Conservation (phyloP, 164 flowering plant genomes). For the Vitis cinerea region DNA sequence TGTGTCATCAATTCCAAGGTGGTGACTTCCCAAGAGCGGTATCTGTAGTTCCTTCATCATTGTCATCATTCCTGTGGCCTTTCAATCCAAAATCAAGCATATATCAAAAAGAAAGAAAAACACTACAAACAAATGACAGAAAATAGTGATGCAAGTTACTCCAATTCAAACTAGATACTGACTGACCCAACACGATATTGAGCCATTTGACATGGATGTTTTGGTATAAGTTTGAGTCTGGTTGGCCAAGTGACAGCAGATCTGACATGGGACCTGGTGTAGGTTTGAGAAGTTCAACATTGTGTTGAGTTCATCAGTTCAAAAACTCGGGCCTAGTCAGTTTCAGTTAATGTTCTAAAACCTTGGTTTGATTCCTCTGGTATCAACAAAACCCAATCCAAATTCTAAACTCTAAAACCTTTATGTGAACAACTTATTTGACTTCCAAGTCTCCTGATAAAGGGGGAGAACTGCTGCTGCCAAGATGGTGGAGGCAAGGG, state of each 20-base stretch:
- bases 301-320: not conserved
- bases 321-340: not conserved
- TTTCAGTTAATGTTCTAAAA: not conserved
- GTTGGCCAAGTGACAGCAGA: not conserved
- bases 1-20: constrained; percentile 94
- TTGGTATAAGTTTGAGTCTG: not conserved
- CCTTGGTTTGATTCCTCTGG: not conserved
- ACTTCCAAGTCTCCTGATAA: too few relatives aligned
- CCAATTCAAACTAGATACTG: not conserved
- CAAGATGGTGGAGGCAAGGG: too few relatives aligned
- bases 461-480: too few relatives aligned
- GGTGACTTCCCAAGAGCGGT: constrained; percentile 80
- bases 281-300: too few relatives aligned
- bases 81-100: constrained; percentile 15
- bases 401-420: not conserved
- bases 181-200: not conserved
- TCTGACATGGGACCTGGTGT: not conserved
- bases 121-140: not conserved
- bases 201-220: not conserved
- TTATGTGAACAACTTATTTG: too few relatives aligned
- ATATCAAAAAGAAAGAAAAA: not conserved
- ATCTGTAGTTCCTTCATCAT: constrained; percentile 78
- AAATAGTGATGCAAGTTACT: not conserved
- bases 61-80: constrained; percentile 92
- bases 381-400: not conserved